Conservation (phyloP, 2,329 filamentous ascomycete genomes). For the Colletotrichum sp. region DNA sequence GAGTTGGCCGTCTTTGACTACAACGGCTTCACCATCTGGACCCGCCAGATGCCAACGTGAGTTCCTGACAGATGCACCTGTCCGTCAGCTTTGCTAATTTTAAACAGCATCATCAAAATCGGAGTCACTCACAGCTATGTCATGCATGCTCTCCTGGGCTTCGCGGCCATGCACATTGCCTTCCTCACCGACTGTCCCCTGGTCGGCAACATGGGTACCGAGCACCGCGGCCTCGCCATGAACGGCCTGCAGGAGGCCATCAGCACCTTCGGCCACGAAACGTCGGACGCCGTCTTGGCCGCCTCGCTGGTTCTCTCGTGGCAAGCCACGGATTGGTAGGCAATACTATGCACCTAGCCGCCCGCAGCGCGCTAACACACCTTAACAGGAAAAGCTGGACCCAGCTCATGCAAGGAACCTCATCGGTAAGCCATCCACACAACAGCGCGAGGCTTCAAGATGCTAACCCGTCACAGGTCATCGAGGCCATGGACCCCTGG, state of each 20-base stretch:
- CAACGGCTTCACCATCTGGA: slow-evolving; percentile 90
- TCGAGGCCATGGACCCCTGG: slow-evolving; percentile 91
- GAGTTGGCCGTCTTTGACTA: slow-evolving; percentile 80
- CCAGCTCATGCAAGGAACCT: slow-evolving; percentile 89
- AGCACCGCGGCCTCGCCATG: slow-evolving; percentile 84
- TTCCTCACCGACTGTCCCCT: slow-evolving; percentile 86
- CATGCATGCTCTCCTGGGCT: slow-evolving; percentile 90
- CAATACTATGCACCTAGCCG: slow-evolving; percentile 37
- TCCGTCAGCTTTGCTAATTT: background rate
- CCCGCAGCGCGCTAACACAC: slow-evolving; percentile 36
- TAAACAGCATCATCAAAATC: slow-evolving; percentile 76
- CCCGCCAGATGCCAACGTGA: slow-evolving; percentile 89
- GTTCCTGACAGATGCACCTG: slow-evolving; percentile 35
- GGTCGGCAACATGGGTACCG: slow-evolving; percentile 86
- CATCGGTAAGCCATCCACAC: slow-evolving; percentile 68
- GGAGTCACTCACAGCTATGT: slow-evolving; percentile 85
- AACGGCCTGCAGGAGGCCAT: slow-evolving; percentile 90
- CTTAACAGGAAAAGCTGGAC: slow-evolving; percentile 83
- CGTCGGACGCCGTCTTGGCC: slow-evolving; percentile 89
- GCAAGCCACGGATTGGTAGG: slow-evolving; percentile 96
- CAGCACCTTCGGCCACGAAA: slow-evolving; percentile 80
- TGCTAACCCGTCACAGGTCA: slow-evolving; percentile 54
- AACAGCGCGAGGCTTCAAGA: background rate
- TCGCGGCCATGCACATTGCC: slow-evolving; percentile 93
- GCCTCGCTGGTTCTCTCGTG: slow-evolving; percentile 92